Evolutionary conservation across 805 yeast species (phyloP).

Genomic region (Peterozyma xylosa): DNA sequence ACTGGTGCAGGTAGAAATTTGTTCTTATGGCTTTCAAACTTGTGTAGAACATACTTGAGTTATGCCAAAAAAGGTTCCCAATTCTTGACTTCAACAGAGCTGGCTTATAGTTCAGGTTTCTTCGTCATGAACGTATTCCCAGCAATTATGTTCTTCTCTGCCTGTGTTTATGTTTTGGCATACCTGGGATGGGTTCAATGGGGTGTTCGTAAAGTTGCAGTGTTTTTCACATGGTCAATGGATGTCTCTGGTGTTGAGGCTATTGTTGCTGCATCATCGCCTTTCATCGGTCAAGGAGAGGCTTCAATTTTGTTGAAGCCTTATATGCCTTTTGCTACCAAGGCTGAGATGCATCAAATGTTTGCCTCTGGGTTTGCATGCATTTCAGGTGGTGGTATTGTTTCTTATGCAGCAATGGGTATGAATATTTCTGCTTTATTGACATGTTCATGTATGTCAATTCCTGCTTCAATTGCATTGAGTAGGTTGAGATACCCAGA

Average conservation of each 20-base stretch:
- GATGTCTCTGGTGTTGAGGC: slow-evolving; percentile 58
- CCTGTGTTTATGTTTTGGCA: slow-evolving; percentile 52
- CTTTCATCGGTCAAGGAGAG: slow-evolving; percentile 62
- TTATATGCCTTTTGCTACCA: slow-evolving; percentile 49
- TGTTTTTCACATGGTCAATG: slow-evolving; percentile 53
- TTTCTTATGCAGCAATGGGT: slow-evolving; percentile 56
- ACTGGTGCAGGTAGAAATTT: slow-evolving; percentile 54
- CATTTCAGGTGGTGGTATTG: slow-evolving; percentile 57
- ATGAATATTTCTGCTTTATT: slow-evolving; percentile 55
- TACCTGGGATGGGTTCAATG: slow-evolving; percentile 56
- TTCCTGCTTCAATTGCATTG: slow-evolving; percentile 56
- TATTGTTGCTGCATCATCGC: slow-evolving; percentile 59
- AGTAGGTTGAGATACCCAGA: slow-evolving; percentile 56
- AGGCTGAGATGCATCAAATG: slow-evolving; percentile 55
- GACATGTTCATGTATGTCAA: slow-evolving; percentile 64
- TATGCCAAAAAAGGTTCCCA: slow-evolving; percentile 58
- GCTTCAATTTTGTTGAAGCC: slow-evolving; percentile 55
- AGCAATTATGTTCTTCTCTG: slow-evolving; percentile 57
- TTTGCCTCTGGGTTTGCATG: slow-evolving; percentile 60
- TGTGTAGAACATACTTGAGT: slow-evolving; percentile 49
- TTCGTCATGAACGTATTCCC: slow-evolving; percentile 55
- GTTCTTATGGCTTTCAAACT: slow-evolving; percentile 50
- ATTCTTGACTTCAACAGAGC: slow-evolving; percentile 37
- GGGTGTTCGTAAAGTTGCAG: slow-evolving; percentile 48
- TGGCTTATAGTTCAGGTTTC: slow-evolving; percentile 30